A percentile compares a stretch with the other conserved stretches of the same genome.
These are phyloP conservation scores for Ophiostoma sp. DNA, from an alignment of 2,329 filamentous ascomycete genomes.

Conservation along the genomic window DNA sequence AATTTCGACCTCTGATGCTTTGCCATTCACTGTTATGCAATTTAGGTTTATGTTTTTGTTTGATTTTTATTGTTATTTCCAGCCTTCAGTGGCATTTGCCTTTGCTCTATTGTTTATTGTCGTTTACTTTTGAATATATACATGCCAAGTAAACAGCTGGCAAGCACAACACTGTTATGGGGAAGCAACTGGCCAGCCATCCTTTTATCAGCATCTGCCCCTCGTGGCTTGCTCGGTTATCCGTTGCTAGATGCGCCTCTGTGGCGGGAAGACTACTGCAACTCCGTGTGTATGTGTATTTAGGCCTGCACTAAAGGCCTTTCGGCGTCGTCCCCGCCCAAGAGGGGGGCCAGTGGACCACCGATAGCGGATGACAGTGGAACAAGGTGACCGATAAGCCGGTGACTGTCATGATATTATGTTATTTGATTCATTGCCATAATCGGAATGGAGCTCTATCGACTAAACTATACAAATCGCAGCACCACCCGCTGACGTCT, in stretches of 20 bases:
- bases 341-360: neutral
- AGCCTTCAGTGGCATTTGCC: no score
- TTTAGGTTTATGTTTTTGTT: neutral
- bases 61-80: neutral
- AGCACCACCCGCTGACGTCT: neutral
- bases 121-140: no score
- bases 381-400: neutral
- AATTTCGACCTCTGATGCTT: no score
- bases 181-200: neutral
- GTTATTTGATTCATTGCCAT: slow-evolving; percentile 1
- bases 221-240: neutral
- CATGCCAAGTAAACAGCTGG: neutral
- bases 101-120: no score
- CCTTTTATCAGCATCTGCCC: neutral
- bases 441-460: slow-evolving; percentile 7
- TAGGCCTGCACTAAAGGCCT: neutral
- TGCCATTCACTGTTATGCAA: neutral
- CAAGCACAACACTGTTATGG: neutral
- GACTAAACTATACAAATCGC: neutral
- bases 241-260: neutral
- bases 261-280: slow-evolving; percentile 6
- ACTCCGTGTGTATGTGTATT: slow-evolving; percentile 7
- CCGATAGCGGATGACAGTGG: slow-evolving; percentile 9
- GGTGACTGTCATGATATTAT: neutral
- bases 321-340: neutral